Conservation (phyloP, 2,329 filamentous ascomycete species). For the Alternaria ethzedia region DNA sequence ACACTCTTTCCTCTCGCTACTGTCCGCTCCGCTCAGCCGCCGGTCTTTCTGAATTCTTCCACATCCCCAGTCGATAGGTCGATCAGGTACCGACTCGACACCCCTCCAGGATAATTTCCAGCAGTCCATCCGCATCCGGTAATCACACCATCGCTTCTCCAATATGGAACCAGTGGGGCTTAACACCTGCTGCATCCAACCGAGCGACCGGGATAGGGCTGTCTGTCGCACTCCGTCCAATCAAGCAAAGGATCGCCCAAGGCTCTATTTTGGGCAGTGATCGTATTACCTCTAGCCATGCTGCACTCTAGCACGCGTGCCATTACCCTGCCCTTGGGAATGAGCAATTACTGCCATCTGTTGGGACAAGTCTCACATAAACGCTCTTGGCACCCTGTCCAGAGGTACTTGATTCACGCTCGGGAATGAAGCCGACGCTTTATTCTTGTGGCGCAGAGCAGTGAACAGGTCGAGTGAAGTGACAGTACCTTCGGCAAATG, state of each 20-base stretch:
- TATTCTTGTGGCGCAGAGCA: background rate
- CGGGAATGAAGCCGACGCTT: background rate
- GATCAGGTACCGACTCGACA: conserved; percentile 5
- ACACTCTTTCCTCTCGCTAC: conserved; percentile 18
- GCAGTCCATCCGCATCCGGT: conserved; percentile 14
- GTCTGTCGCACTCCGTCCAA: conserved; percentile 20
- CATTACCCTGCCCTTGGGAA: conserved; percentile 11
- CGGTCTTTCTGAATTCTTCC: conserved; percentile 7
- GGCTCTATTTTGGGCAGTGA: conserved; percentile 23
- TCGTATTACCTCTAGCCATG: conserved; percentile 9
- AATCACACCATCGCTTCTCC: conserved; percentile 18
- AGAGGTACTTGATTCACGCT: background rate
- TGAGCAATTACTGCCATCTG: conserved; percentile 7
- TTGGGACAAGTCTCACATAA: conserved; percentile 10
- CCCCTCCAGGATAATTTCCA: conserved; percentile 29
- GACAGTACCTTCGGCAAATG: background rate
- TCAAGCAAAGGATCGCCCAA: conserved; percentile 23
- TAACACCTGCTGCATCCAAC: conserved; percentile 31
- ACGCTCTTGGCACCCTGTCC: conserved; percentile 11
- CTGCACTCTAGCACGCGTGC: conserved; percentile 8
- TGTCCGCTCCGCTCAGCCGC: conserved; percentile 7
- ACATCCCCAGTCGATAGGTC: conserved; percentile 19
- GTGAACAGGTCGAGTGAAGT: background rate
- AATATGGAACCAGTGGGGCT: conserved; percentile 32
- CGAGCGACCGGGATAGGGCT: conserved; percentile 35